Evolutionary conservation across 1,284 basidiomycete genomes (phyloP).

Genomic region (Cutaneotrichosporon mucoides): DNA sequence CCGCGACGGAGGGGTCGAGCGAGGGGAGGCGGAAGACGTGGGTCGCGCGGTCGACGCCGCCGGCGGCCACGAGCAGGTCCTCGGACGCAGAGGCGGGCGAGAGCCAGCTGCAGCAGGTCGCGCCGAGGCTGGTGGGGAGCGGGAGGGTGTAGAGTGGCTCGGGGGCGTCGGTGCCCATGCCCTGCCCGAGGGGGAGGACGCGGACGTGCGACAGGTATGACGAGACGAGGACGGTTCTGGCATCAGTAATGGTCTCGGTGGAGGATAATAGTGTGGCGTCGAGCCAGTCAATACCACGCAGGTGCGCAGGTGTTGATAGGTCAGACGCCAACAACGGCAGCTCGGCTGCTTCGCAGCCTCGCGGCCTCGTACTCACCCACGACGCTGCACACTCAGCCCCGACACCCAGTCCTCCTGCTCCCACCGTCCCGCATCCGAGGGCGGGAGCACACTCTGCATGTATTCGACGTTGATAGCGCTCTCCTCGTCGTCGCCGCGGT

Average conservation of each 20-base stretch:
- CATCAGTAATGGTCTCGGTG: not conserved
- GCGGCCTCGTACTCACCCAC: slow-evolving; percentile 57
- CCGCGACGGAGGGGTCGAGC: slow-evolving; percentile 39
- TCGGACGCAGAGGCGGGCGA: slow-evolving; percentile 44
- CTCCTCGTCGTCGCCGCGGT: slow-evolving; percentile 63
- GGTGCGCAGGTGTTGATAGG: no score
- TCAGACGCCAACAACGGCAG: no score
- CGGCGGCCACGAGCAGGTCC: slow-evolving; percentile 62
- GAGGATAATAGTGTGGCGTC: no score
- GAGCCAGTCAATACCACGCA: no score
- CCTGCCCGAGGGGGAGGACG: slow-evolving; percentile 56
- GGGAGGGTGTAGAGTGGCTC: slow-evolving; percentile 41
- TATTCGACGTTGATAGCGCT: slow-evolving; percentile 92
- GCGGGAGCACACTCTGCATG: slow-evolving; percentile 86
- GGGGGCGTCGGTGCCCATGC: slow-evolving; percentile 17
- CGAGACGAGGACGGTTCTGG: slow-evolving; percentile 67
- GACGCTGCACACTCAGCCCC: slow-evolving; percentile 64
- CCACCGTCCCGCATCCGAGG: slow-evolving; percentile 71
- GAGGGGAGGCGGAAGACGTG: slow-evolving; percentile 59
- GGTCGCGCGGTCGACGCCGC: slow-evolving; percentile 74
- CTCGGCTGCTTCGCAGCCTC: no score
- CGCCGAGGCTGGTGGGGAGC: slow-evolving; percentile 53
- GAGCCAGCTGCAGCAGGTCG: slow-evolving; percentile 67
- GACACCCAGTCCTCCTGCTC: slow-evolving; percentile 95
- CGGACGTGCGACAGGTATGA: slow-evolving; percentile 76